phyloP scores from a whole-genome alignment of 2,329 filamentous ascomycete genomes.

The Epichloe brachyelytri region DNA sequence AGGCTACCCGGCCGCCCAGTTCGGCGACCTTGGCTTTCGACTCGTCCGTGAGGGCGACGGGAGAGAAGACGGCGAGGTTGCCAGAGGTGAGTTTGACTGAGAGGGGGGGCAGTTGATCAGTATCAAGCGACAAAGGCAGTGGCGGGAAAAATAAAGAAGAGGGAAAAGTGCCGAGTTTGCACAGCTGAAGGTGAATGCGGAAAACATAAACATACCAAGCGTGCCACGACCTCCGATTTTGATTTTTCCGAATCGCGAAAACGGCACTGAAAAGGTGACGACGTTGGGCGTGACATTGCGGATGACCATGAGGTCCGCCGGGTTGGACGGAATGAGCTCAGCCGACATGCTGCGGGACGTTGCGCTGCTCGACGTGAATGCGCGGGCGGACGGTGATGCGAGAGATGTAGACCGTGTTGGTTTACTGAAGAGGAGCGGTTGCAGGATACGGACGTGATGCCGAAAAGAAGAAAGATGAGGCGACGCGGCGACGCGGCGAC shows the following conservation, averaged over 20 bases:
- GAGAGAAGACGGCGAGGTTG: constrained; percentile 78
- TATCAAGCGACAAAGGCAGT: neutral
- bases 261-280: constrained; percentile 70
- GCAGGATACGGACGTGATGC: neutral
- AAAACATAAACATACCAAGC: constrained; percentile 50
- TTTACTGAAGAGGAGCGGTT: neutral
- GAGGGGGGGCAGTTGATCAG: neutral
- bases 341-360: constrained; percentile 29
- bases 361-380: constrained; percentile 8
- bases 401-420: neutral
- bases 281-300: constrained; percentile 70
- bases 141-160: neutral
- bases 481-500: neutral
- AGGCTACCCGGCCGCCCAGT: constrained; percentile 58
- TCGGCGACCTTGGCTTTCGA: constrained; percentile 51
- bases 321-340: constrained; percentile 55
- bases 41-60: constrained; percentile 68
- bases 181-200: too few species aligned
- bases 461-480: neutral
- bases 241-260: constrained; percentile 64
- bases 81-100: constrained; percentile 67
- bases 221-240: constrained; percentile 82
- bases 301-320: constrained; percentile 78
- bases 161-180: too few species aligned
- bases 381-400: neutral